Conservation (phyloP, 495 filamentous ascomycete genomes). For the Penicillium parvum region DNA sequence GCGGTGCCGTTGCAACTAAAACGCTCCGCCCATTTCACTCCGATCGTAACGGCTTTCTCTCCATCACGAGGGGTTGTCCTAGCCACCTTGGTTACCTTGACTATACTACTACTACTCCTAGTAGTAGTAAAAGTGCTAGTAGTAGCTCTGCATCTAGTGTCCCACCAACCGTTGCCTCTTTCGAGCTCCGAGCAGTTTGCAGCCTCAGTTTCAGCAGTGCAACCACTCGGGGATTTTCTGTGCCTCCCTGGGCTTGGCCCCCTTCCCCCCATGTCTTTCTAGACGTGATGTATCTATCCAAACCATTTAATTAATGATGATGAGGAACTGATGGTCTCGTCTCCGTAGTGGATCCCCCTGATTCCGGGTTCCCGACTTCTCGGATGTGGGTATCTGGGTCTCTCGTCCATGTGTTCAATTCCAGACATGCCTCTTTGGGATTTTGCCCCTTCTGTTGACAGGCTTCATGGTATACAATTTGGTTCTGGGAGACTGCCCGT, state of each 20-base stretch:
- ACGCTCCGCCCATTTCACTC: neutral
- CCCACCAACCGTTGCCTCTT: slow-evolving; percentile 15
- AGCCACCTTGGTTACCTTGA: too few relatives aligned
- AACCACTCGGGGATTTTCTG: slow-evolving; percentile 29
- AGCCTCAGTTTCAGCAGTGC: slow-evolving; percentile 17
- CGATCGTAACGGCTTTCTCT: slow-evolving; percentile 18
- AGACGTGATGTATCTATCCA: too few relatives aligned
- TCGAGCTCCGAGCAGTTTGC: slow-evolving; percentile 12
- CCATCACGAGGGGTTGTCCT: slow-evolving; percentile 15
- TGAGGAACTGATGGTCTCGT: neutral
- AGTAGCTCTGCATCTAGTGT: slow-evolving; percentile 2
- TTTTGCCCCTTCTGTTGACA: neutral
- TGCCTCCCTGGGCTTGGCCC: slow-evolving; percentile 6
- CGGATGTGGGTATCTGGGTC: neutral
- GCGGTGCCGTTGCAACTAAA: slow-evolving; percentile 28
- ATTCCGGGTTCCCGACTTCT: slow-evolving; percentile 7
- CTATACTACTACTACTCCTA: too few relatives aligned
- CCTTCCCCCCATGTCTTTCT: neutral
- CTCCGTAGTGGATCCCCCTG: slow-evolving; percentile 4
- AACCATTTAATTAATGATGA: too few relatives aligned
- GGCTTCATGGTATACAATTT: neutral
- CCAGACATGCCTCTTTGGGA: neutral
- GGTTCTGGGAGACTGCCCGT: slow-evolving; percentile 3
- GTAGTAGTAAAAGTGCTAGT: too few relatives aligned
- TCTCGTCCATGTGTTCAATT: neutral